Conservation (phyloP, 2,329 filamentous ascomycete species). For the Phaeosphaeriaceae sp. region DNA sequence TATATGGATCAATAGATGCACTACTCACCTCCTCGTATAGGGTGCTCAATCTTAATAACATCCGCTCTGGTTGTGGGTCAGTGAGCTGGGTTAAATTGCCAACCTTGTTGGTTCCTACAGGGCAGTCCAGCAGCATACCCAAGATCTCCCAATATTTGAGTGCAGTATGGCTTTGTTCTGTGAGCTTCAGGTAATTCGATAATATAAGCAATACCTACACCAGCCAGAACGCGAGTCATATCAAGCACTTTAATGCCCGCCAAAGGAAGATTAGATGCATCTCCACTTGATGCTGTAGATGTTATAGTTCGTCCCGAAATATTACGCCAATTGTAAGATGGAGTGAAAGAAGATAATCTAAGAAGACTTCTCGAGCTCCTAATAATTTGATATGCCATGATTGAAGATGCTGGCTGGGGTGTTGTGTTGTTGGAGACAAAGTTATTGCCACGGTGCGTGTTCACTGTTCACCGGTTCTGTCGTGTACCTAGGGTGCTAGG, state of each 20-base stretch:
- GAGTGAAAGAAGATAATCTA: conserved; percentile 3
- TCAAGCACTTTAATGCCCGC: conserved; percentile 89
- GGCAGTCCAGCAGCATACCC: conserved; percentile 67
- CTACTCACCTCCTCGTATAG: conserved; percentile 53
- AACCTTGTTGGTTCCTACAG: conserved; percentile 46
- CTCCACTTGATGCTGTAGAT: conserved; percentile 46
- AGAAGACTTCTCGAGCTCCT: conserved; percentile 23
- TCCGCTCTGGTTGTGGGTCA: conserved; percentile 69
- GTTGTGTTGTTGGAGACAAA: too few relatives aligned
- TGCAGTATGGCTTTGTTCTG: conserved; percentile 81
- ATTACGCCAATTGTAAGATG: conserved; percentile 16
- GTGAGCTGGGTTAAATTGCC: conserved; percentile 24
- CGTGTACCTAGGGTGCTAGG: too few relatives aligned
- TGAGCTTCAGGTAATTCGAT: conserved; percentile 19
- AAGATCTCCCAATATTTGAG: conserved; percentile 93
- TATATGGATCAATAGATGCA: too few relatives aligned
- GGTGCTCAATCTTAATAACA: conserved; percentile 97
- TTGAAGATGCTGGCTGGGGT: neutral
- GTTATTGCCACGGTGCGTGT: conserved; percentile 6
- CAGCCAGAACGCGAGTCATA: conserved; percentile 94
- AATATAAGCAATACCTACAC: conserved; percentile 64
- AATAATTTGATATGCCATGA: conserved; percentile 20
- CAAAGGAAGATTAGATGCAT: conserved; percentile 68
- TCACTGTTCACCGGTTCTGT: too few relatives aligned
- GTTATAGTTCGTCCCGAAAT: conserved; percentile 47